Percentiles rank a stretch among this genome's conserved stretches.
These are phyloP conservation scores for Patellifolia procumbens DNA, from an alignment of 179 eudicot species.

Conservation along the genomic window DNA sequence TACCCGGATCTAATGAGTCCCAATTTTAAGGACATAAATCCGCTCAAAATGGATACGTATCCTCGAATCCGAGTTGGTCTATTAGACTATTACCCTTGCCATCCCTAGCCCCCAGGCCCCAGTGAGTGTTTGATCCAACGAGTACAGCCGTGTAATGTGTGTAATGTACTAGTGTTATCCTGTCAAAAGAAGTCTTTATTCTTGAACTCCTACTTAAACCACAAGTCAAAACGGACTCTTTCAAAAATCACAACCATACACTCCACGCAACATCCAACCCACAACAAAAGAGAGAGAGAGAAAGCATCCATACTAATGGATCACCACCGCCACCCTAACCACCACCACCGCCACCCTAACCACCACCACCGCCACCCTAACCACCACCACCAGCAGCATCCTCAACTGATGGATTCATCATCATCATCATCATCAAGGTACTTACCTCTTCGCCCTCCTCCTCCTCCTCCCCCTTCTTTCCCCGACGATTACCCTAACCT, in stretches of 20 bases:
- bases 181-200: too few relatives aligned
- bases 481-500: conserved; percentile 18
- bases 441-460: conserved; percentile 19
- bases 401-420: neutral
- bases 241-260: neutral
- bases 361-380: neutral
- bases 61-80: too few relatives aligned
- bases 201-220: too few relatives aligned
- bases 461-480: conserved; percentile 3
- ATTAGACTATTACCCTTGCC: too few relatives aligned
- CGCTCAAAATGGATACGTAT: too few relatives aligned
- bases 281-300: neutral
- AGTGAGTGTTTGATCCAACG: too few relatives aligned
- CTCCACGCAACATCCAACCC: neutral
- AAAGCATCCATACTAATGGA: too few relatives aligned
- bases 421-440: conserved; percentile 5
- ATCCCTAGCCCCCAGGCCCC: too few relatives aligned
- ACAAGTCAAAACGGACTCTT: neutral
- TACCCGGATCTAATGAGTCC: too few relatives aligned
- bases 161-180: too few relatives aligned
- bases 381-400: conserved; percentile 6
- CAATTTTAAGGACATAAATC: too few relatives aligned
- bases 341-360: conserved; percentile 9
- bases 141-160: too few relatives aligned
- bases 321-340: conserved; percentile 7